These are phyloP conservation scores for Leccinum uliginosum DNA, from an alignment of 768 basidiomycete species.

Conservation along the genomic window DNA sequence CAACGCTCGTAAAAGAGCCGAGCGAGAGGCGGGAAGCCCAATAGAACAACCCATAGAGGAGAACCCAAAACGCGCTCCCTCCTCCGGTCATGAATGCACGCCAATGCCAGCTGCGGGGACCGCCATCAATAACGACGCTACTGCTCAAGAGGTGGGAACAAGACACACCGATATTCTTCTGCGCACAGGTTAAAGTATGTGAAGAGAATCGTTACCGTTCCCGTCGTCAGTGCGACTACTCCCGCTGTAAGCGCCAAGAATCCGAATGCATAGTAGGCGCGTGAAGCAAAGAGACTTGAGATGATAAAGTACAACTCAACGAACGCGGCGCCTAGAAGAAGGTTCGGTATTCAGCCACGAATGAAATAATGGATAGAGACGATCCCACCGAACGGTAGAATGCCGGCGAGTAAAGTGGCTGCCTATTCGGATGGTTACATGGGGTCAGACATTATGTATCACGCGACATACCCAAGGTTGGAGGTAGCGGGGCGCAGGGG, in stretches of 20 bases:
- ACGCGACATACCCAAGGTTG: conserved; percentile 60
- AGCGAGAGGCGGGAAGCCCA: conserved; percentile 85
- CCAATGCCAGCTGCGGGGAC: conserved; percentile 85
- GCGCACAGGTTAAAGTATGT: conserved; percentile 90
- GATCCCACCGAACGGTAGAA: conserved; percentile 79
- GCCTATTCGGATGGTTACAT: conserved; percentile 37
- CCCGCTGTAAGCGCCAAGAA: conserved; percentile 85
- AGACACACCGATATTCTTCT: conserved; percentile 81
- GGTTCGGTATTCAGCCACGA: not conserved
- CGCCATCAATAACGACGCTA: conserved; percentile 1
- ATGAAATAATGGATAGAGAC: not conserved
- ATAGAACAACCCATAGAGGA: conserved; percentile 85
- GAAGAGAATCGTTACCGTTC: conserved; percentile 85
- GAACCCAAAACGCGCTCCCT: conserved; percentile 87
- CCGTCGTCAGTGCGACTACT: conserved; percentile 81
- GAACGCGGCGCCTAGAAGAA: conserved; percentile 77
- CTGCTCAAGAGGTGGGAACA: not conserved
- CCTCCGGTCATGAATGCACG: conserved; percentile 89
- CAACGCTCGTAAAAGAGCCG: conserved; percentile 72
- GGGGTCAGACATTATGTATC: not conserved
- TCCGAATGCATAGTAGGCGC: conserved; percentile 95
- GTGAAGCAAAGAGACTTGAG: conserved; percentile 85
- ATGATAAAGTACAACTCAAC: conserved; percentile 93
- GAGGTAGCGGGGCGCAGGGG: conserved; percentile 81
- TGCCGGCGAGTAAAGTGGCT: conserved; percentile 78